These are phyloP conservation scores for Tagetes erecta DNA, from an alignment of 129 eudicot genomes.

Conservation along the genomic window DNA sequence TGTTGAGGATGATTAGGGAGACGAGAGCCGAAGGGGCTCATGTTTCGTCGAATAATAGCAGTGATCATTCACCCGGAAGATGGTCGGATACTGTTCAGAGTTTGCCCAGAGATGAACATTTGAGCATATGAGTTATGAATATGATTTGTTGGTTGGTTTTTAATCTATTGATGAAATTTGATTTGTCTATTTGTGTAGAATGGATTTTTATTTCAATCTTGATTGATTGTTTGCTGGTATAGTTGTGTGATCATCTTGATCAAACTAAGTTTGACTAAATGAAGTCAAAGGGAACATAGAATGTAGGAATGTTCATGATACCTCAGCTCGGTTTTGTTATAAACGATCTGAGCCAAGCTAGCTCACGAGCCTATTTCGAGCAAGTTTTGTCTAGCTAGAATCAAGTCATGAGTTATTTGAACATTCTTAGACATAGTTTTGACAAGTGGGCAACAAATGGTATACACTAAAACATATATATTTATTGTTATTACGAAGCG, in stretches of 20 bases:
- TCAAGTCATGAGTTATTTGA: too few species aligned
- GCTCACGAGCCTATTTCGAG: too few species aligned
- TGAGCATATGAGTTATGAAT: constrained; percentile 48
- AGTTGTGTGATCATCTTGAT: constrained; percentile 28
- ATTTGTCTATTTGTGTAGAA: constrained; percentile 34
- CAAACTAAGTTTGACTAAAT: not conserved
- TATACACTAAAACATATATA: too few species aligned
- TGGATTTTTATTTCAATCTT: not conserved
- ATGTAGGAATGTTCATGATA: not conserved
- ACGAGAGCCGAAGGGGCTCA: constrained; percentile 86
- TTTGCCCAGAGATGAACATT: constrained; percentile 86
- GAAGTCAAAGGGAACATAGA: not conserved
- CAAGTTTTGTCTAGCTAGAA: too few species aligned
- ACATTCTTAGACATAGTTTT: too few species aligned
- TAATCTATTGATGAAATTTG: constrained; percentile 9
- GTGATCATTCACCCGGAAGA: constrained; percentile 97
- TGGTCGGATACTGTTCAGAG: constrained; percentile 99
- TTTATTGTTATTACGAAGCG: too few species aligned
- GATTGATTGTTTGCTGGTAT: constrained; percentile 28
- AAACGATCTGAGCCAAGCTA: too few species aligned
- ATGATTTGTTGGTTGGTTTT: constrained; percentile 38
- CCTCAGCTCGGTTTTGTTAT: too few species aligned
- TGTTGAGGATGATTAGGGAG: constrained; percentile 85
- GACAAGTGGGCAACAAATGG: too few species aligned
- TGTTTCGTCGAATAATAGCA: constrained; percentile 89